These are phyloP conservation scores for Beauveria sp. DNA, from an alignment of 2,329 filamentous ascomycete genomes.

Conservation along the genomic window DNA sequence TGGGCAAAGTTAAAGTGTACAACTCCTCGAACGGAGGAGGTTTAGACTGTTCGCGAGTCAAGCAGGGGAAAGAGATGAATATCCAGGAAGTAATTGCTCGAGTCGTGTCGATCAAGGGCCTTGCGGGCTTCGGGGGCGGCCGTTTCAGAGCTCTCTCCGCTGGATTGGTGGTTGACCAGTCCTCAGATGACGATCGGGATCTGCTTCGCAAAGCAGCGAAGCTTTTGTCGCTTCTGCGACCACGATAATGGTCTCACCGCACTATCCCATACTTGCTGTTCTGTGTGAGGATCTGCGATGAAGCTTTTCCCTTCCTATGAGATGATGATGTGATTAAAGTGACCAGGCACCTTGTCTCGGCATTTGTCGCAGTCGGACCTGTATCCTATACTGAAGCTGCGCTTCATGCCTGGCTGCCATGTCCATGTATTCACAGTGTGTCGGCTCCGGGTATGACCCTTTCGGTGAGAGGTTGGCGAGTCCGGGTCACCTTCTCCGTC, in stretches of 20 bases:
- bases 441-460: constrained; percentile 49
- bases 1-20: constrained; percentile 3
- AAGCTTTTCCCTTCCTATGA: constrained; percentile 36
- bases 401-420: constrained; percentile 56
- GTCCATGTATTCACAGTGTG: constrained; percentile 56
- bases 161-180: neutral
- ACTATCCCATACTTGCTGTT: constrained; percentile 16
- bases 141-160: neutral
- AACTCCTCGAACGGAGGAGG: neutral
- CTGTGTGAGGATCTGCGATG: constrained; percentile 19
- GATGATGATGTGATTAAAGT: constrained; percentile 73
- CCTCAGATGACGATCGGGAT: neutral
- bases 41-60: neutral
- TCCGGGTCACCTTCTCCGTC: constrained; percentile 27
- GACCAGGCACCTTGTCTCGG: constrained; percentile 63
- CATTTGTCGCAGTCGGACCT: constrained; percentile 73
- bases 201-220: constrained; percentile 6
- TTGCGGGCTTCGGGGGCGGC: neutral
- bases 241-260: constrained; percentile 20
- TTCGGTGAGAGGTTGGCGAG: constrained; percentile 41
- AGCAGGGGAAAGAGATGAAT: neutral
- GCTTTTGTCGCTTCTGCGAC: constrained; percentile 13
- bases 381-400: constrained; percentile 71
- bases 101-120: neutral
- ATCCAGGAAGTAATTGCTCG: neutral